These are phyloP conservation scores for Starmerella bombicola DNA, from an alignment of 805 yeast species.

Conservation along the genomic window DNA sequence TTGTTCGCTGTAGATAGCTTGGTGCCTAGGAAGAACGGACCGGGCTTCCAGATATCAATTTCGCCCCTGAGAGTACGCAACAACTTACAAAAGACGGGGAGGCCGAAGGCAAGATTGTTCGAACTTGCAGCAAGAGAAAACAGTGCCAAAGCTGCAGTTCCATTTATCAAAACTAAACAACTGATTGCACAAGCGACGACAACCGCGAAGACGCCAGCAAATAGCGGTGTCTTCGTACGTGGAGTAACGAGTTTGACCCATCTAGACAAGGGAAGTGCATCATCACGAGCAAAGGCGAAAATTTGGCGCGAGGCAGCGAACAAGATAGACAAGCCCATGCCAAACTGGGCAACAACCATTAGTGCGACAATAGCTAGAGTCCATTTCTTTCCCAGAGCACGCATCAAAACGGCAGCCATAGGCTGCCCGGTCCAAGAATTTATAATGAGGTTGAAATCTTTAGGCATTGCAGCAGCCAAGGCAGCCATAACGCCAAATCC, in stretches of 20 bases:
- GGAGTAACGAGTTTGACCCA: slow-evolving; percentile 46
- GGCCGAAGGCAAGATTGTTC: slow-evolving; percentile 50
- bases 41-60: slow-evolving; percentile 35
- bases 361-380: slow-evolving; percentile 50
- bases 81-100: slow-evolving; percentile 41
- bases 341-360: slow-evolving; percentile 46
- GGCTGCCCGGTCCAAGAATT: slow-evolving; percentile 41
- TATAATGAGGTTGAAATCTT: slow-evolving; percentile 34
- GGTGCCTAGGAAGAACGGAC: slow-evolving; percentile 51
- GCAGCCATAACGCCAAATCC: slow-evolving; percentile 48
- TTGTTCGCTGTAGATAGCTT: slow-evolving; percentile 36
- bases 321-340: slow-evolving; percentile 53
- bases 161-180: slow-evolving; percentile 43
- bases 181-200: slow-evolving; percentile 40
- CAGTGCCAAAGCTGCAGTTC: slow-evolving; percentile 51
- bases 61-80: slow-evolving; percentile 34
- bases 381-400: slow-evolving; percentile 53
- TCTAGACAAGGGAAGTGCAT: slow-evolving; percentile 52
- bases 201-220: slow-evolving; percentile 49
- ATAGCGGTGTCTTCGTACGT: slow-evolving; percentile 47
- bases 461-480: slow-evolving; percentile 36
- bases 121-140: slow-evolving; percentile 54
- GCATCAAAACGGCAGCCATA: slow-evolving; percentile 51
- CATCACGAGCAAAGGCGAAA: slow-evolving; percentile 68
- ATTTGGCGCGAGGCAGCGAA: slow-evolving; percentile 58